These are phyloP conservation scores for Geum urbanum DNA, from an alignment of 306 rosid species.

Conservation along the genomic window DNA sequence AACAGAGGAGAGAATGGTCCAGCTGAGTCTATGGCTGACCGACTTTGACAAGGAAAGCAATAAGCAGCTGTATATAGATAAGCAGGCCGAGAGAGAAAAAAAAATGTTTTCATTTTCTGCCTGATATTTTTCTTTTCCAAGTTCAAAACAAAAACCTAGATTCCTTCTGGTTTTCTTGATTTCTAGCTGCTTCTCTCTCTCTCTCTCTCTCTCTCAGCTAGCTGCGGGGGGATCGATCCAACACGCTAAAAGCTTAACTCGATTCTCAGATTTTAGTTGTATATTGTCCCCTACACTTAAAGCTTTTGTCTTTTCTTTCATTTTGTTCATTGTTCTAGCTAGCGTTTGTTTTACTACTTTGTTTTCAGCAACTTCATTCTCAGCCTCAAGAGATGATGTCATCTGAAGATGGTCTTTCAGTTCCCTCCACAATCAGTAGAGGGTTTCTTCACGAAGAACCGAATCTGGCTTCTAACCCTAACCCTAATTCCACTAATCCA, in stretches of 20 bases:
- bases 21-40: conserved; percentile 68
- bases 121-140: conserved; percentile 20
- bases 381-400: conserved; percentile 35
- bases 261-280: conserved; percentile 3
- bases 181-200: conserved; percentile 17
- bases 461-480: conserved; percentile 49
- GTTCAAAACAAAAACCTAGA: conserved; percentile 20
- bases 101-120: conserved; percentile 37
- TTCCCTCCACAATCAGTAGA: conserved; percentile 29
- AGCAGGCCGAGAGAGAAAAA: conserved; percentile 29
- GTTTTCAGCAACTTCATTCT: conserved; percentile 8
- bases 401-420: conserved; percentile 34
- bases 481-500: conserved; percentile 38
- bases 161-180: conserved; percentile 9
- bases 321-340: conserved; percentile 4
- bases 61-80: conserved; percentile 66
- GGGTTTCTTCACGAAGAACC: conserved; percentile 30
- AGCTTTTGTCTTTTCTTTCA: conserved; percentile 13
- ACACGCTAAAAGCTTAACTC: neutral
- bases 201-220: neutral
- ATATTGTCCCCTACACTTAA: neutral
- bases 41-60: conserved; percentile 32
- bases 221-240: conserved; percentile 2
- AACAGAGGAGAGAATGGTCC: conserved; percentile 43
- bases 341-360: conserved; percentile 8